Base-by-base conservation (phyloP, 2,329 filamentous ascomycete species). In the Penicillium glabrum region DNA sequence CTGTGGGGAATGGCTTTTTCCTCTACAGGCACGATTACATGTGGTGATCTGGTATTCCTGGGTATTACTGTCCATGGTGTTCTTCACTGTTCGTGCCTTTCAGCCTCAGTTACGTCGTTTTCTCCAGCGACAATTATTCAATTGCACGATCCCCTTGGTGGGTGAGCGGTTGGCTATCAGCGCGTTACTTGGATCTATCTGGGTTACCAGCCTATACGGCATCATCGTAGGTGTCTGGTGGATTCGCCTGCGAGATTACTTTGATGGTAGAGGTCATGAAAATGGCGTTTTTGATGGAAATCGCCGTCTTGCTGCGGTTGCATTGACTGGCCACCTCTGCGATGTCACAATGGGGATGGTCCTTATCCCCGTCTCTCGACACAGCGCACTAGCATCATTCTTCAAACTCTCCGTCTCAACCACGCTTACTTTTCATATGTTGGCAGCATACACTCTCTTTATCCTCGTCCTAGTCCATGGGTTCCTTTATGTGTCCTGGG, bases 31-130 rank as follows among this genome's bases (percentile, higher is more conserved):
- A 41, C 51, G 51, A 46, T 31, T 53, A 53, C 51, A 53, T 53
- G 51, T 53, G 31, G 51, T 53, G 51, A 37, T 53, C 8, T 53
- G 51, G 51, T 53, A 53, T 46, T 53, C 51, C 43, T 53, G 51
- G 51, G 27, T 53, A 46, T 39, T 53, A 14, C 31, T 53, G n/a
- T 39, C 51, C 29, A 39, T 37, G 43, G 41, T 24, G n/a, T 44
- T 44, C 23, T 44, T 44, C 41, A 24, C 41, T 8, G 41, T 44
- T 44, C 41, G 41, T 24, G 41, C 41, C 19, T 44, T 44, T 44
- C 41, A 44, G 21, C 41, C 41, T 7, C 19, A 24, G 1, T 24
- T 44, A 9, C 41, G 41, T 19, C 41, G 41, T 8, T 23, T n/a
- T 44, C 19, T 44, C n/a, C 41, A 44, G 41, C 41, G 6, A 44